A percentile compares a stretch with the other conserved stretches of the same genome.
Evolutionary conservation across 2,329 filamentous ascomycete species (phyloP).

Genomic region (Penicillium sp.): DNA sequence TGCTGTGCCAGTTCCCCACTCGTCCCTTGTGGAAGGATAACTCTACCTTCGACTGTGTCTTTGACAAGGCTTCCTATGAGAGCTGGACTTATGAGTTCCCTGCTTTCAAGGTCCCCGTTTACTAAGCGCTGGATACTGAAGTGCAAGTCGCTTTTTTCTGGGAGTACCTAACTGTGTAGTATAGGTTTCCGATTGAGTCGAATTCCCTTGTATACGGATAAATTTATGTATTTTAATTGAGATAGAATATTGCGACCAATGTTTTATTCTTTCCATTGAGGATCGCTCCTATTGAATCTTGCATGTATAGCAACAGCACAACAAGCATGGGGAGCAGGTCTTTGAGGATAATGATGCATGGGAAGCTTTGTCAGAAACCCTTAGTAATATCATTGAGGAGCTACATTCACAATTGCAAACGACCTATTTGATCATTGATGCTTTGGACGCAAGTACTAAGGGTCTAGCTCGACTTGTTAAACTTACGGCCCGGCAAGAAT

Average conservation of each 20-base stretch:
- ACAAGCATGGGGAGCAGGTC: no score
- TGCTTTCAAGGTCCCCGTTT: constrained; percentile 42
- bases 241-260: not conserved
- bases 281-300: not conserved
- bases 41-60: constrained; percentile 39
- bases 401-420: no score
- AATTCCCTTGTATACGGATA: not conserved
- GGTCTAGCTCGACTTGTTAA: no score
- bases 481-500: no score
- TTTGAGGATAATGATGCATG: no score
- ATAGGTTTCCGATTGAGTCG: not conserved
- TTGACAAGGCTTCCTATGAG: constrained; percentile 40
- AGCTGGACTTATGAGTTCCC: constrained; percentile 43
- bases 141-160: not conserved
- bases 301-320: no score
- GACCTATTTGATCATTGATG: no score
- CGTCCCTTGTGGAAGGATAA: constrained; percentile 32
- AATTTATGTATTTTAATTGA: not conserved
- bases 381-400: no score
- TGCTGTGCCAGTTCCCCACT: constrained; percentile 37
- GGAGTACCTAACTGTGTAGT: not conserved
- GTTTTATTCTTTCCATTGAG: not conserved
- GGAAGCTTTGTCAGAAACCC: no score
- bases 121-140: constrained; percentile 22
- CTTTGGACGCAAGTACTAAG: no score